Evolutionary conservation across 2,329 filamentous ascomycete genomes (phyloP).

Genomic region (Cucurbitaria berberidis): DNA sequence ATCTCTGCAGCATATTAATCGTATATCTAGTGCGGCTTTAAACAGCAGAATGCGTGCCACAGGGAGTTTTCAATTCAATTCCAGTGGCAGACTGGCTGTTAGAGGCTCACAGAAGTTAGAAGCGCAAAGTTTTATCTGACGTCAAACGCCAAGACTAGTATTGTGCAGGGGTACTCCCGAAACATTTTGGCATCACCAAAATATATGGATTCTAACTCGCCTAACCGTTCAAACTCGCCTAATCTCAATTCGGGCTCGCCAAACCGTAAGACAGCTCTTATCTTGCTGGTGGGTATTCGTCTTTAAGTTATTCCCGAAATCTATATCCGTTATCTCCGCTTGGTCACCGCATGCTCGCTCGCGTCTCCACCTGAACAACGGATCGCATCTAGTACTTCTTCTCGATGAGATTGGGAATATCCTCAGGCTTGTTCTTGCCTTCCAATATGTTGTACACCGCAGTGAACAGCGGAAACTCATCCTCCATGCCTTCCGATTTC

Average conservation of each 20-base stretch:
- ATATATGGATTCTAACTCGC: too few species aligned
- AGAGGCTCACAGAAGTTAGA: not conserved
- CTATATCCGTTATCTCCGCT: not conserved
- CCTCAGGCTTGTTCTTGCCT: slow-evolving; percentile 75
- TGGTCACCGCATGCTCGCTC: not conserved
- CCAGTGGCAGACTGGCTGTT: not conserved
- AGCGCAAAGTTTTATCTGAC: not conserved
- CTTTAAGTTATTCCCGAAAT: not conserved
- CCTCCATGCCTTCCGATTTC: slow-evolving; percentile 75
- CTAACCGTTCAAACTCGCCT: too few species aligned
- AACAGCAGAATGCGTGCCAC: too few species aligned
- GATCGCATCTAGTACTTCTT: slow-evolving; percentile 28
- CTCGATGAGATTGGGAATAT: slow-evolving; percentile 73
- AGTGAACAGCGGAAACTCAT: slow-evolving; percentile 90
- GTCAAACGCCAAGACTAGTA: not conserved
- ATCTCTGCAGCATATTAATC: too few species aligned
- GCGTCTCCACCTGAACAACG: not conserved
- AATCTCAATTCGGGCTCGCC: too few species aligned
- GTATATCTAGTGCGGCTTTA: too few species aligned
- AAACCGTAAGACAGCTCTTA: not conserved
- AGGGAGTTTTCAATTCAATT: not conserved
- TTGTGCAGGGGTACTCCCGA: not conserved
- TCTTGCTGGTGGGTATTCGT: slow-evolving; percentile 1
- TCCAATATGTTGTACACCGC: slow-evolving; percentile 83
- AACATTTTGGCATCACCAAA: too few species aligned